Evolutionary conservation across 2,329 filamentous ascomycete genomes (phyloP), one percentile per base, ranked within the genome.

Genomic region (Parascedosporium putredinis): DNA sequence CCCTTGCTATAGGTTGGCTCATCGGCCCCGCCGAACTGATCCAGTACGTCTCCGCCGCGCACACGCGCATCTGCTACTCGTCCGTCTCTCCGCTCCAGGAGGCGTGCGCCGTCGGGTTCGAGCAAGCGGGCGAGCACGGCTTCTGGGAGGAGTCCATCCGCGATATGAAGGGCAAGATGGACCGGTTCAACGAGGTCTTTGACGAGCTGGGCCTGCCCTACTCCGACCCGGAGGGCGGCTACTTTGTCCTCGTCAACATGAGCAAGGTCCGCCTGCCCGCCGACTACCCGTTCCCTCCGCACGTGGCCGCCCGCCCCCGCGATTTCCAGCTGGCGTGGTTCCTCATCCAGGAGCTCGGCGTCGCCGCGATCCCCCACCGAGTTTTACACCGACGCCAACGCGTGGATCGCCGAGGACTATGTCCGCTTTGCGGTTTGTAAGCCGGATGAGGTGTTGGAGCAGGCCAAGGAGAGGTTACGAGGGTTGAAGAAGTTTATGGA

Each of bases 271-370:
- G 86, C 63, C 64, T 98, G 4, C 93, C 93, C 0, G 76, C 75
- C 4, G 82, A 83, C 62, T 98, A 97, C 65, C 78, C 84, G 0
- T 97, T 97, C 73, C 93, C 93, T 24, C 74, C 83, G 1, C 88
- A 96, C 62, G 91, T 98, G 31, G 87, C 86, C 12, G 82, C 75
- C 60, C 79, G 93, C 2, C 88, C 93, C 22, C 76, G 93, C 25
- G 93, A 98, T 65, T 98, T 97, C 70, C 88, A 95, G 73, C 78
- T 98, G 44, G 81, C 83, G 31, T 98, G 91, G 91, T 97, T 97
- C 70, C 69, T 96, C 59, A 98, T 98, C 67, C 90, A 90, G 64
- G 91, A 98, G 71, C 74, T 98, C 18, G 93, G 93, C 8, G 88
- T 98, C 24, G 93, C 93, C 2, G 90, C 91, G 7, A 96, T 98